Evolutionary conservation across 2,329 filamentous ascomycete genomes (phyloP).

Genomic region (Biscogniauxia sp.): DNA sequence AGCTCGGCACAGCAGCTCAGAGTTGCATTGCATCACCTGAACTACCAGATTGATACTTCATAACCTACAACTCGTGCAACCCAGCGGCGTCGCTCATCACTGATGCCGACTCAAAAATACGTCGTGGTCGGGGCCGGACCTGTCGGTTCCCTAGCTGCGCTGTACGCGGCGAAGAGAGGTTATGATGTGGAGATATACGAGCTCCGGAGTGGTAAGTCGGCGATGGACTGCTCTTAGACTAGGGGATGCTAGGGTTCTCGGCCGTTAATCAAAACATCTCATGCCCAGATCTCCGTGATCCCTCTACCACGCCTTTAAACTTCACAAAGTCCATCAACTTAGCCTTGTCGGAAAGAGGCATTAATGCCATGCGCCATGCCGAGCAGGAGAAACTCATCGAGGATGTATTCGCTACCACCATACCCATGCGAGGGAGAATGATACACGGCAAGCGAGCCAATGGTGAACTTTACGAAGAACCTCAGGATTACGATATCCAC

Average conservation of each 20-base stretch:
- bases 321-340: constrained; percentile 99
- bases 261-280: background rate
- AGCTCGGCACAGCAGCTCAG: too few relatives aligned
- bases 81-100: too few relatives aligned
- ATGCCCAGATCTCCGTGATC: constrained; percentile 75
- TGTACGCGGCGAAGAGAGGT: constrained; percentile 88
- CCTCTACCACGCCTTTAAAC: constrained; percentile 79
- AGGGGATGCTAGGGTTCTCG: background rate
- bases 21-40: too few relatives aligned
- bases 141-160: constrained; percentile 84
- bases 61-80: too few relatives aligned
- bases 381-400: constrained; percentile 67
- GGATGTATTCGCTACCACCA: constrained; percentile 71
- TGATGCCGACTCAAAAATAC: constrained; percentile 59
- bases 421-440: constrained; percentile 96
- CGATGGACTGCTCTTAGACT: constrained; percentile 1
- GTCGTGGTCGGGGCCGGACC: constrained; percentile 90
- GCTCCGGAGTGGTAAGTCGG: constrained; percentile 74
- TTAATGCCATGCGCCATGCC: constrained; percentile 78
- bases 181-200: constrained; percentile 94
- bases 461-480: constrained; percentile 68
- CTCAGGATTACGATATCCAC: constrained; percentile 89
- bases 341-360: constrained; percentile 88
- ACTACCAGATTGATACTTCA: too few relatives aligned
- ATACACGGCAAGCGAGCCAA: constrained; percentile 71